phyloP scores from a whole-genome alignment of 805 yeast genomes.

The Wickerhamiella nectarea region DNA sequence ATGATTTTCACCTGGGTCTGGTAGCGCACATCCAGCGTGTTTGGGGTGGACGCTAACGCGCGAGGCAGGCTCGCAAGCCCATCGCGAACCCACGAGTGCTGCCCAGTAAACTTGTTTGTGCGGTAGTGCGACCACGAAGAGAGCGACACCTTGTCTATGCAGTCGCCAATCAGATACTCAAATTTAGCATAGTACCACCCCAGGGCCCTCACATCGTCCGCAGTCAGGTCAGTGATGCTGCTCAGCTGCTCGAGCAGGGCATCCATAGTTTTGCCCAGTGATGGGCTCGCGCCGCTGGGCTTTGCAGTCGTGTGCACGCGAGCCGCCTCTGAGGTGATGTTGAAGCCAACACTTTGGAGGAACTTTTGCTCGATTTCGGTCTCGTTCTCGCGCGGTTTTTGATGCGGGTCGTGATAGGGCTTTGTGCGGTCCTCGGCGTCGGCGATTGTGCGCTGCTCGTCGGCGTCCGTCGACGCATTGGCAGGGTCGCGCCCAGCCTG shows the following conservation, averaged over 20 bases:
- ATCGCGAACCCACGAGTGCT: conserved; percentile 27
- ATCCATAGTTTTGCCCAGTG: conserved; percentile 28
- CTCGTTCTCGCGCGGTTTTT: background rate
- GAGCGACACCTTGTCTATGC: conserved; percentile 26
- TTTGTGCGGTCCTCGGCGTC: conserved; percentile 27
- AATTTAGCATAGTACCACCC: conserved; percentile 32
- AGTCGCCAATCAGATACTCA: conserved; percentile 28
- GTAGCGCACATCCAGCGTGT: conserved; percentile 29
- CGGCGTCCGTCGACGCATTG: conserved; percentile 21
- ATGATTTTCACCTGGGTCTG: conserved; percentile 28
- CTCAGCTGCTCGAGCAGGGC: conserved; percentile 24
- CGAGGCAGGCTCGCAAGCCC: conserved; percentile 27
- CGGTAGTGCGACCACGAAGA: conserved; percentile 32
- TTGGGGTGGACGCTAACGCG: conserved; percentile 29
- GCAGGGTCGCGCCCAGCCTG: conserved; percentile 29
- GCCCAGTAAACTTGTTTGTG: conserved; percentile 29
- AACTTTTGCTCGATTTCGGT: conserved; percentile 21
- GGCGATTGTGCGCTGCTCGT: conserved; percentile 27
- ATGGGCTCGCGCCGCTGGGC: conserved; percentile 26
- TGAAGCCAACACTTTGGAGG: conserved; percentile 22
- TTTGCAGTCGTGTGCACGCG: conserved; percentile 24
- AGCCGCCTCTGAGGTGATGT: conserved; percentile 7
- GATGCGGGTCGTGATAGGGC: conserved; percentile 24
- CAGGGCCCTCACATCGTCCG: conserved; percentile 26
- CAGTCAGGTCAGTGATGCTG: conserved; percentile 24